Base-by-base conservation (phyloP, 106 monocot species). In the Agapanthus africanus region DNA sequence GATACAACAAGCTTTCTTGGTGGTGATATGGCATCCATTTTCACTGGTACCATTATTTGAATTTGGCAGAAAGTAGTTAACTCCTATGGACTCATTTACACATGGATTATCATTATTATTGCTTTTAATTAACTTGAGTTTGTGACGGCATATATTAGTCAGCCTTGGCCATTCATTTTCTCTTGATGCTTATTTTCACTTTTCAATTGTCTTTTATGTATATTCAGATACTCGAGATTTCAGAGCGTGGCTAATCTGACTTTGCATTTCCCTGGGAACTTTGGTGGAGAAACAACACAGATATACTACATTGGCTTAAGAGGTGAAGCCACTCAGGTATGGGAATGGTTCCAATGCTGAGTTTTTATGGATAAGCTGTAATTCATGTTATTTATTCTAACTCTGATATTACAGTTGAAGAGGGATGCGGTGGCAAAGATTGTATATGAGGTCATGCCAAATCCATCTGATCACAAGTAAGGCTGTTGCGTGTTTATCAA, bases 391-490 rank as follows among this genome's bases (percentile, higher is more conserved):
- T 56, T 71, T 30, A 32, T 66, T 31, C 22, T 79, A 35, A 15
- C 67, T 38, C 49, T 73, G 34, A 25, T 51, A 7, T 37, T 10
- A 51, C 87, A 99, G 97, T 61, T 92, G 62, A 99, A 85, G 89
- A 87, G 97, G 73, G 97, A 99, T 77, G 87, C 82, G 23, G 92
- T 99, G 26, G 80, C 92, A 22, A 99, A 84, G 67, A 84, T 92
- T 71, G 92, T 99, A 14, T 99, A 99, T 81, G 97, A 99, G 73
- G 35, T 99, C 33, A 87, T 75, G 84, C 97, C 97, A 47, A 99
- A 99, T 75, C 97, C 97, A 68, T 92, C 92, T 54, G 97, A 99
- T 64, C 97, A 99, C 82, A 99, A 99, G 97, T 99, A 84, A 89
- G 49, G 9, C 37, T 62, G 14, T 40, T 49, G 11, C 63, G n/a